Evolutionary conservation across 2,329 filamentous ascomycete genomes (phyloP).

Genomic region (Exophiala spinifera): DNA sequence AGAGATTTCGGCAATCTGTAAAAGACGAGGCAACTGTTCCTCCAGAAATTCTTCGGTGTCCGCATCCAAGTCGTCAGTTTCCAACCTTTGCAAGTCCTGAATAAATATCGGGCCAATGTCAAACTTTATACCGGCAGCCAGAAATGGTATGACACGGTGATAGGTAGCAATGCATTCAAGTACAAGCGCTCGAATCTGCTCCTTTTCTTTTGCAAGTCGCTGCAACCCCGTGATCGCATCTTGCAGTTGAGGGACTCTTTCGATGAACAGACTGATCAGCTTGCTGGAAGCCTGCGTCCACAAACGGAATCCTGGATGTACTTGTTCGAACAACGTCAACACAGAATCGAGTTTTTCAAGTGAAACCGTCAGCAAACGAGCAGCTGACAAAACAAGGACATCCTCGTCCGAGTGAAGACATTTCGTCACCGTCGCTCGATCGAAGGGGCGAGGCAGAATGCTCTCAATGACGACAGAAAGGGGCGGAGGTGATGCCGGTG

Average conservation of each 20-base stretch:
- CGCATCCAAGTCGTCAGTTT: constrained; percentile 44
- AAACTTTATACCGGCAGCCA: constrained; percentile 79
- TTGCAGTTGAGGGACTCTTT: constrained; percentile 76
- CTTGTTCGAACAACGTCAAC: constrained; percentile 57
- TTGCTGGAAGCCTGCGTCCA: constrained; percentile 70
- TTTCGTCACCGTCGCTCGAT: constrained; percentile 71
- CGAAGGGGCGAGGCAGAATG: constrained; percentile 78
- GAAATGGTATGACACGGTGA: constrained; percentile 75
- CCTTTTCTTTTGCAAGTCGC: constrained; percentile 62
- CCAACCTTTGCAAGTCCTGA: constrained; percentile 62
- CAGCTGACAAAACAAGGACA: constrained; percentile 78
- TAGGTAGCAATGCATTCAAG: constrained; percentile 78
- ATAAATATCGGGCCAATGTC: constrained; percentile 78
- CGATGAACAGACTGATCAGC: constrained; percentile 70
- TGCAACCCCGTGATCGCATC: constrained; percentile 74
- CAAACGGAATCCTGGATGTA: constrained; percentile 44
- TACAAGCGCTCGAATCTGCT: constrained; percentile 74
- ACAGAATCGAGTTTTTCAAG: constrained; percentile 72
- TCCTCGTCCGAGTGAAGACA: constrained; percentile 76
- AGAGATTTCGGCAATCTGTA: constrained; percentile 75
- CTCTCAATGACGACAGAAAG: constrained; percentile 77
- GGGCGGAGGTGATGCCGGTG: constrained; percentile 69
- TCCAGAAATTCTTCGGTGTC: constrained; percentile 57
- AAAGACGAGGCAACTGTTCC: constrained; percentile 76
- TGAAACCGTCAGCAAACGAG: constrained; percentile 72